Percentiles rank a stretch among this genome's conserved stretches.
Evolutionary conservation across 202 grass and related monocot species (phyloP).

Genomic region (Hordeum pubiflorum): DNA sequence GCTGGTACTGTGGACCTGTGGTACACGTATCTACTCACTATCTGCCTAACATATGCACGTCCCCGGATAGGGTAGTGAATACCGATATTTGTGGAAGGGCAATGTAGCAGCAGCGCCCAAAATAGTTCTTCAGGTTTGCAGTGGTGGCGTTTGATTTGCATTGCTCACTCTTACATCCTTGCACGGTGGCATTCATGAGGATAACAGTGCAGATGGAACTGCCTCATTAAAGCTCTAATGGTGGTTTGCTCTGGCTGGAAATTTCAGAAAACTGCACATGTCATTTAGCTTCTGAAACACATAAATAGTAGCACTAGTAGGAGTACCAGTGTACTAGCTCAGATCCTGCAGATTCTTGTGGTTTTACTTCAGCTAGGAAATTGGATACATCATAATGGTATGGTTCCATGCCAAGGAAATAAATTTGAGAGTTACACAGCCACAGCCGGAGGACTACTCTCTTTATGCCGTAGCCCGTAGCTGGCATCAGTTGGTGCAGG

Average conservation of each 20-base stretch:
- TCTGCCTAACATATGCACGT: conserved; percentile 2
- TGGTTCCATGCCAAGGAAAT: neutral
- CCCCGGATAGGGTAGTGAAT: neutral
- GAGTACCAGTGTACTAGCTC: neutral
- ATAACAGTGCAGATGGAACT: conserved; percentile 1
- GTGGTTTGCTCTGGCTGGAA: conserved; percentile 2
- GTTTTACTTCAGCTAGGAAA: neutral
- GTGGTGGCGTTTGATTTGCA: neutral
- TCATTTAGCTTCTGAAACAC: conserved; percentile 13
- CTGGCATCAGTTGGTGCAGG: neutral
- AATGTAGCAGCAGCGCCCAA: neutral
- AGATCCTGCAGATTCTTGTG: neutral
- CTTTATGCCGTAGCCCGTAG: neutral
- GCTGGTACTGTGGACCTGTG: neutral
- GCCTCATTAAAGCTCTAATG: conserved; percentile 3
- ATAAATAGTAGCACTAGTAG: neutral
- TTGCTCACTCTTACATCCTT: neutral
- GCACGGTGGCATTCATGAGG: neutral
- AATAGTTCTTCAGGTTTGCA: neutral
- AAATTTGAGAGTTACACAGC: neutral
- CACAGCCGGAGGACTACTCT: neutral
- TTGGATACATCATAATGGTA: neutral
- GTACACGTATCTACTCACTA: neutral
- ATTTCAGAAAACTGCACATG: conserved; percentile 21
- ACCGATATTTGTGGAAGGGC: neutral